A percentile compares a stretch with the other conserved stretches of the same genome.
phyloP scores from a whole-genome alignment of 2,329 filamentous ascomycete species.

The Orbilia javanica region DNA sequence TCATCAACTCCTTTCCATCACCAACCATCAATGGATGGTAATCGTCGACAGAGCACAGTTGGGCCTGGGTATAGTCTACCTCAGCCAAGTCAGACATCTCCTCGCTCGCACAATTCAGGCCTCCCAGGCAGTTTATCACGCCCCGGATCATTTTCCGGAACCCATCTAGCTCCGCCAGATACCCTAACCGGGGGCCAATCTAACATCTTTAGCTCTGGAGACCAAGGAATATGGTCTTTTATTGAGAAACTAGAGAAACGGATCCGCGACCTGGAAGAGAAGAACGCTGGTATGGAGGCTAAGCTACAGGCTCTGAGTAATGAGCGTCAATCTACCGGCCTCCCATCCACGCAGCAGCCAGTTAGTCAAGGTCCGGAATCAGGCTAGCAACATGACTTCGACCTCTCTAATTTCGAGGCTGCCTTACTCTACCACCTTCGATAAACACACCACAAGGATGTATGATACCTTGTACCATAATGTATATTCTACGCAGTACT shows the following conservation, averaged over 20 bases:
- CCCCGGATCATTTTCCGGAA: constrained; percentile 48
- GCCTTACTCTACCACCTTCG: background rate
- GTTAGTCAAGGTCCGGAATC: constrained; percentile 32
- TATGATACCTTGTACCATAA: constrained; percentile 59
- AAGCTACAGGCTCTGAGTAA: constrained; percentile 25
- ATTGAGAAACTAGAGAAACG: constrained; percentile 77
- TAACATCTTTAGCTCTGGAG: constrained; percentile 75
- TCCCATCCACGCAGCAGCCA: constrained; percentile 22
- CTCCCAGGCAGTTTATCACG: constrained; percentile 46
- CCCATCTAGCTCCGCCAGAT: constrained; percentile 52
- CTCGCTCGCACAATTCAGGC: constrained; percentile 60
- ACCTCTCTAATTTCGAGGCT: background rate
- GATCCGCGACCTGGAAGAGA: constrained; percentile 68
- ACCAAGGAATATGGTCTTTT: constrained; percentile 78
- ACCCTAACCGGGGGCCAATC: constrained; percentile 60
- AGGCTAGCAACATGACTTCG: constrained; percentile 26
- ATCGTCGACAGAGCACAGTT: constrained; percentile 39
- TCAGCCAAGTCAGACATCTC: constrained; percentile 54
- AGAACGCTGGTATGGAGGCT: constrained; percentile 67
- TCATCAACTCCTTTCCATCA: constrained; percentile 52
- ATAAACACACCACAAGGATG: constrained; percentile 49
- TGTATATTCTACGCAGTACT: constrained; percentile 54
- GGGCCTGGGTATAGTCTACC: constrained; percentile 45
- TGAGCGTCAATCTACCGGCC: constrained; percentile 30
- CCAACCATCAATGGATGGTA: constrained; percentile 41